phyloP scores from a whole-genome alignment of 306 rosid species.

The Cyclanthera cordifolia region DNA sequence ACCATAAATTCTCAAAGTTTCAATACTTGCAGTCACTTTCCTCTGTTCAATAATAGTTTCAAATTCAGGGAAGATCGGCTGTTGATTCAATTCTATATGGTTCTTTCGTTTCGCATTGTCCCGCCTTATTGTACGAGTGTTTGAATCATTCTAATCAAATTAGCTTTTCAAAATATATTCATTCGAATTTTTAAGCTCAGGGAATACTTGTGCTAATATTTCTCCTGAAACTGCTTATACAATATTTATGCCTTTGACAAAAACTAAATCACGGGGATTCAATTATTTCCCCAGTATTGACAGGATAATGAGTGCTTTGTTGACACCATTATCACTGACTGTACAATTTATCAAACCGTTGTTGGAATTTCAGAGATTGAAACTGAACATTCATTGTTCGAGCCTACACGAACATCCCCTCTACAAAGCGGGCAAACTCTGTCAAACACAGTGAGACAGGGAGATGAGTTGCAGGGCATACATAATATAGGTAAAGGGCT shows the following conservation, averaged over 20 bases:
- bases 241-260: too few species aligned
- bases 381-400: slow-evolving; percentile 28
- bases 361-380: slow-evolving; percentile 12
- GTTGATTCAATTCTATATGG: background rate
- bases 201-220: background rate
- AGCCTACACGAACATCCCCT: slow-evolving; percentile 75
- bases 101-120: background rate
- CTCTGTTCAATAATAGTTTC: too few species aligned
- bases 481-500: background rate
- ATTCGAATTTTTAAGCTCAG: background rate
- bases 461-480: background rate
- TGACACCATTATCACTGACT: background rate
- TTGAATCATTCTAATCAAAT: slow-evolving; percentile 1
- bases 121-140: background rate
- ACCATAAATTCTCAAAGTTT: slow-evolving; percentile 33
- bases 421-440: slow-evolving; percentile 96
- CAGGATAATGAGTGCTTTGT: background rate
- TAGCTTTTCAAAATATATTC: background rate
- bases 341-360: slow-evolving; percentile 31
- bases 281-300: slow-evolving; percentile 4
- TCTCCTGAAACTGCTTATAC: background rate
- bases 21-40: too few species aligned
- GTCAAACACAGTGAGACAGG: slow-evolving; percentile 15
- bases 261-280: too few species aligned
- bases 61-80: background rate